Percentiles rank a stretch among this genome's conserved stretches.
Conservation (phyloP, 257 asterid species). For the Gentiana straminea region DNA sequence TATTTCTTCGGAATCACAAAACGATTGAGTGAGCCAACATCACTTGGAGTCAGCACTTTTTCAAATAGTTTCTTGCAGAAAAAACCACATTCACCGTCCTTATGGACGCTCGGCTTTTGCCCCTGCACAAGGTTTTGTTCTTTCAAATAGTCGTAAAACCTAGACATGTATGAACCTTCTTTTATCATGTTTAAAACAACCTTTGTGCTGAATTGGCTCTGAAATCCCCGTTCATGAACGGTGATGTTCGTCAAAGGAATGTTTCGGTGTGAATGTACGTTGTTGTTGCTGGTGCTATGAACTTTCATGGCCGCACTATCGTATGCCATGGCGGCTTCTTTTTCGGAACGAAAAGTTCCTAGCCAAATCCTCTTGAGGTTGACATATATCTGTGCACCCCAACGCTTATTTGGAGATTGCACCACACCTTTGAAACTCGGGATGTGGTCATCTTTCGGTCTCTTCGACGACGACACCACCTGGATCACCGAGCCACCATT, state of each 20-base stretch:
- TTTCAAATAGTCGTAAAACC: constrained; percentile 27
- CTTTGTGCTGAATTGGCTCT: constrained; percentile 32
- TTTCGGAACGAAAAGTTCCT: constrained; percentile 52
- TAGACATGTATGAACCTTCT: constrained; percentile 46
- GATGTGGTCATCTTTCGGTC: constrained; percentile 8
- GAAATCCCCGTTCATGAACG: constrained; percentile 34
- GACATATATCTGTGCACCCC: constrained; percentile 75
- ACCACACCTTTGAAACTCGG: constrained; percentile 67
- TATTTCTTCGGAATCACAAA: constrained; percentile 54
- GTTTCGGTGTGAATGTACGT: constrained; percentile 30
- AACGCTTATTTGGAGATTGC: constrained; percentile 57
- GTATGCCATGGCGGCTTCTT: constrained; percentile 63
- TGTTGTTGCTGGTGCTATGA: not conserved
- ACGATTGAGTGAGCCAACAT: constrained; percentile 37
- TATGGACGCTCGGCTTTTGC: not conserved
- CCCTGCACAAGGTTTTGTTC: constrained; percentile 9
- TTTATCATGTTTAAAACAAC: constrained; percentile 47
- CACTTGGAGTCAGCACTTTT: constrained; percentile 60
- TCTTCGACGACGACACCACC: constrained; percentile 6
- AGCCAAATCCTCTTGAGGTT: constrained; percentile 62
- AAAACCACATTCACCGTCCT: not conserved
- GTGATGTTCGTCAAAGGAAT: constrained; percentile 38
- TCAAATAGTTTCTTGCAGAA: constrained; percentile 28
- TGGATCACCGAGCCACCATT: constrained; percentile 8
- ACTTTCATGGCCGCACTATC: constrained; percentile 53